Evolutionary conservation across 1,284 basidiomycete genomes (phyloP), one percentile per base, ranked within the genome.

Genomic region (Coniferiporia weirii): DNA sequence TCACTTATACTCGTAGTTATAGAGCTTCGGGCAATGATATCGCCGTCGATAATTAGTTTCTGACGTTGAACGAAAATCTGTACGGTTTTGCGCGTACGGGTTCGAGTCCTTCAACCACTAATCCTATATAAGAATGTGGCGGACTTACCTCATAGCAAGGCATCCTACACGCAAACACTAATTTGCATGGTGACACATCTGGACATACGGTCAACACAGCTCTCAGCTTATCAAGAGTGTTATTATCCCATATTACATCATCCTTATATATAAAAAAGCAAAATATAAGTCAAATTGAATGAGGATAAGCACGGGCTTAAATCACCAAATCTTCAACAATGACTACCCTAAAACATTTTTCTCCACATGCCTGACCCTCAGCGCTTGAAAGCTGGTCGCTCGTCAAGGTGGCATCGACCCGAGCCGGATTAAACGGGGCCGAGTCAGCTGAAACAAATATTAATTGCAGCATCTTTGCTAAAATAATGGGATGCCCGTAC

Each of bases 71-170:
- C 36, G 20, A 52, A 52, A 20, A 40, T 43, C 51, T 52, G 49
- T 27, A 4, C 17, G 10, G 7, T 12, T 3, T n/a, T 9, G 51
- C n/a, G 35, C 43, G 19, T 43, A n/a, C 3, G 27, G 3, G 20
- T 52, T 20, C 3, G 48, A 15, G 27, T 10, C 47, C 19, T 27
- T 15, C 17, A 32, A 1, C 9, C 22, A 51, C 13, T 38, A 19
- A 22, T 52, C 19, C 9, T 5, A 8, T 9, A 19, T 12, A 56
- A 2, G 36, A 27, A 2, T 27, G 27, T 27, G 27, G 27, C 3
- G 3, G 5, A 20, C 48, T 17, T 12, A 57, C 56, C 35, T 57
- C 56, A 43, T 50, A 57, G n/a, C 56, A 57, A 8, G 56, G 56
- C 47, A 50, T 57, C 15, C 47, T 58, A 20, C 20, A 52, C 13